Percentiles rank a stretch among this genome's conserved stretches.
Conservation (phyloP, 1,284 basidiomycete species). For the Neonothopanus nambi region DNA sequence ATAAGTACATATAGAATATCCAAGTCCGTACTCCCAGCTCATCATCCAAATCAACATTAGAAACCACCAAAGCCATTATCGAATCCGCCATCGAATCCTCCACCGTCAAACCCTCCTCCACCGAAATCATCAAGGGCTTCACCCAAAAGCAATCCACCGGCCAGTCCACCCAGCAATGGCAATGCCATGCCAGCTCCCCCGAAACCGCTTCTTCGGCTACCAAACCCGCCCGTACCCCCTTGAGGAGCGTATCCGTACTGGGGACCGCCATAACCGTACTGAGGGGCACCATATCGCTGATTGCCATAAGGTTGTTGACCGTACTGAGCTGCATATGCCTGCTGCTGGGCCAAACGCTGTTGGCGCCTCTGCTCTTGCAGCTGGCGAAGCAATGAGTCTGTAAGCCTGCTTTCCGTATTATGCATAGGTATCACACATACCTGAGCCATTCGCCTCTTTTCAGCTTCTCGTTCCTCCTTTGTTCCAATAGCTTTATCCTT, state of each 20-base stretch:
- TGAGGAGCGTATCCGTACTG: constrained; percentile 13
- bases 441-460: constrained; percentile 35
- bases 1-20: not conserved
- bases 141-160: constrained; percentile 59
- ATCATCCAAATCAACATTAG: constrained; percentile 21
- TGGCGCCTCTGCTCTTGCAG: constrained; percentile 31
- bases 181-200: constrained; percentile 41
- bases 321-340: constrained; percentile 7
- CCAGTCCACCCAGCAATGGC: constrained; percentile 58
- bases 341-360: constrained; percentile 21
- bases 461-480: constrained; percentile 61
- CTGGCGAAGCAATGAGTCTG: constrained; percentile 16
- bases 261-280: constrained; percentile 21
- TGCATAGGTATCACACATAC: constrained; percentile 26
- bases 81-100: constrained; percentile 23
- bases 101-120: constrained; percentile 11
- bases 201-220: constrained; percentile 1
- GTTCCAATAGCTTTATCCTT: constrained; percentile 65
- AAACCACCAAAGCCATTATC: constrained; percentile 24
- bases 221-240: constrained; percentile 15
- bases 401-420: constrained; percentile 1
- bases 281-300: constrained; percentile 15
- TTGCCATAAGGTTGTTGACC: constrained; percentile 7
- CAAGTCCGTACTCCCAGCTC: constrained; percentile 19
- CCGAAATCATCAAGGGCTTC: constrained; percentile 37